phyloP scores from a whole-genome alignment of 2,329 filamentous ascomycete genomes.

The Coccinonectria pachysandricola region DNA sequence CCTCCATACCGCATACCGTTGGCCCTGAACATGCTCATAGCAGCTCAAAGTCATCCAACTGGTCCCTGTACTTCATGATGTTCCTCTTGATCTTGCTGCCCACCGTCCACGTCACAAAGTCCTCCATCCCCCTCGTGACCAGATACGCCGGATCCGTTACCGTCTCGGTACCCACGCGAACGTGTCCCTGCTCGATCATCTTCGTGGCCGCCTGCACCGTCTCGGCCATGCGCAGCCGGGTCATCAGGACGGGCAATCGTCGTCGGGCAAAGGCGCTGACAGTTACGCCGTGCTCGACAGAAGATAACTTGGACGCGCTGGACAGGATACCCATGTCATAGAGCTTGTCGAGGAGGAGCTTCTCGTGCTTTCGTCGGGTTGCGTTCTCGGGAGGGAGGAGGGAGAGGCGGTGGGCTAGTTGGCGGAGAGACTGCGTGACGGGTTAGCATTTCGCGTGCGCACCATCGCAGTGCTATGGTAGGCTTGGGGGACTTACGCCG shows the following conservation, averaged over 20 bases:
- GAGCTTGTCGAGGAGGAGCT: slow-evolving; percentile 80
- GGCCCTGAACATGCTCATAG: no score
- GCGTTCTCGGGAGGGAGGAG: slow-evolving; percentile 71
- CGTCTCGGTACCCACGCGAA: slow-evolving; percentile 81
- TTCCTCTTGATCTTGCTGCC: slow-evolving; percentile 95
- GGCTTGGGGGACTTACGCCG: slow-evolving; percentile 40
- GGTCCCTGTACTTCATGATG: slow-evolving; percentile 89
- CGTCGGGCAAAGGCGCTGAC: slow-evolving; percentile 82
- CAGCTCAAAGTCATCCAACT: slow-evolving; percentile 92
- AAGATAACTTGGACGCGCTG: slow-evolving; percentile 64
- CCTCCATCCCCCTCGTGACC: slow-evolving; percentile 82
- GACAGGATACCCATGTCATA: slow-evolving; percentile 84
- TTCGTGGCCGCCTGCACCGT: slow-evolving; percentile 75
- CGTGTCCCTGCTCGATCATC: slow-evolving; percentile 89
- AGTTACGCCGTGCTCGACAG: slow-evolving; percentile 79
- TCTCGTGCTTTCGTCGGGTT: slow-evolving; percentile 73
- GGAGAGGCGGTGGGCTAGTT: slow-evolving; percentile 80
- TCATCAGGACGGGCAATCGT: slow-evolving; percentile 83
- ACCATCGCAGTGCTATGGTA: no score
- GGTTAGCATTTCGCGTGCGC: slow-evolving; percentile 8
- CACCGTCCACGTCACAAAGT: slow-evolving; percentile 94
- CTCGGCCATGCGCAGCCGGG: slow-evolving; percentile 81
- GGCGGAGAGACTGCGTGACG: slow-evolving; percentile 57
- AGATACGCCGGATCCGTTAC: slow-evolving; percentile 84
- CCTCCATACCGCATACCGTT: no score